Conservation (phyloP, 2,329 filamentous ascomycete genomes). For the Trichoderma koningii region DNA sequence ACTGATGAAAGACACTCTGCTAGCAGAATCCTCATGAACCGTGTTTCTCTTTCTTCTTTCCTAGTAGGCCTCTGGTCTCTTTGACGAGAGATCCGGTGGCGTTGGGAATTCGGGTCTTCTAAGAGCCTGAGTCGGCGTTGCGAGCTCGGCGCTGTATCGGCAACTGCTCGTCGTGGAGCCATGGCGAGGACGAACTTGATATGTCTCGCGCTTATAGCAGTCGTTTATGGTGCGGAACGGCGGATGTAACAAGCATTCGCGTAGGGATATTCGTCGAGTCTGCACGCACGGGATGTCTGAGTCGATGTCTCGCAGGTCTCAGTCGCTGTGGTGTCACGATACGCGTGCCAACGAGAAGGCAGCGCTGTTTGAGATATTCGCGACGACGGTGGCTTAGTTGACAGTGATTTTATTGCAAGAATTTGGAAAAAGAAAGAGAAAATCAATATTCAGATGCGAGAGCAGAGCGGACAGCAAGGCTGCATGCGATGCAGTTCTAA, state of each 20-base stretch:
- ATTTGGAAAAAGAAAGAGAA: too few species aligned
- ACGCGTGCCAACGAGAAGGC: neutral
- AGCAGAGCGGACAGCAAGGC: slow-evolving; percentile 1
- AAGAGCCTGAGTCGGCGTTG: slow-evolving; percentile 6
- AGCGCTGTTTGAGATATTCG: neutral
- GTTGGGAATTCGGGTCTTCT: neutral
- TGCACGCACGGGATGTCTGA: neutral
- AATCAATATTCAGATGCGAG: neutral
- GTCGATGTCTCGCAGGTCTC: neutral
- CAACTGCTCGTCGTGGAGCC: slow-evolving; percentile 5
- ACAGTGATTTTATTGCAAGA: too few species aligned
- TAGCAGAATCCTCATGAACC: neutral
- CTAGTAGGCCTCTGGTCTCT: neutral
- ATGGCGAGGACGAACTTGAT: neutral
- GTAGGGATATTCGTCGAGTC: neutral
- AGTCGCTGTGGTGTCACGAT: neutral
- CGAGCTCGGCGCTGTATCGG: slow-evolving; percentile 12
- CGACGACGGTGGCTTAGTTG: neutral
- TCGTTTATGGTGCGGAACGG: neutral
- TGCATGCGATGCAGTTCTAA: slow-evolving; percentile 14
- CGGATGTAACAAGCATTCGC: neutral
- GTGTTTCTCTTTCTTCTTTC: neutral
- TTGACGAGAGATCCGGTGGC: slow-evolving; percentile 3
- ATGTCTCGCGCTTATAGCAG: neutral
- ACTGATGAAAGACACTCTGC: neutral